Conservation (phyloP, 2,329 filamentous ascomycete species). For the Apiospora rasikravindrae region DNA sequence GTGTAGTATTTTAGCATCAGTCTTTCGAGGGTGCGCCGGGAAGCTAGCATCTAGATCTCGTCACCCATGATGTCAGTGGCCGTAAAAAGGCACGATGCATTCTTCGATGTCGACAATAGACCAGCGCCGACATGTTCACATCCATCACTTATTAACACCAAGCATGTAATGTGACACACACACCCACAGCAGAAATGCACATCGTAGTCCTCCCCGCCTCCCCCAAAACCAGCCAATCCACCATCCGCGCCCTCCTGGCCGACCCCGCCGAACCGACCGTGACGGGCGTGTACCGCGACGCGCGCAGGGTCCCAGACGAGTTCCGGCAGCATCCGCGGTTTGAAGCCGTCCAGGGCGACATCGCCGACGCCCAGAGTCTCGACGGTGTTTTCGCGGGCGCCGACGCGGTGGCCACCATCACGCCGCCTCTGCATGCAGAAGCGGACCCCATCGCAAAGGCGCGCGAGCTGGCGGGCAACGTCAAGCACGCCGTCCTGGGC, state of each 20-base stretch:
- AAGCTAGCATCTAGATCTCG: background rate
- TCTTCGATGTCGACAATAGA: background rate
- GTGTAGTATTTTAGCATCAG: background rate
- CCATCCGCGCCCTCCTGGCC: slow-evolving; percentile 36
- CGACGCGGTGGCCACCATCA: background rate
- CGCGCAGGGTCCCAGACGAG: background rate
- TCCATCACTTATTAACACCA: too few relatives aligned
- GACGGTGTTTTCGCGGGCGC: background rate
- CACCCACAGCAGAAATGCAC: background rate
- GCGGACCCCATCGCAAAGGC: background rate
- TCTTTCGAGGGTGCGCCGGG: background rate
- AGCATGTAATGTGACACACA: too few relatives aligned
- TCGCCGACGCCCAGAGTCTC: background rate
- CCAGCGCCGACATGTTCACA: too few relatives aligned
- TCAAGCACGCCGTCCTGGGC: background rate
- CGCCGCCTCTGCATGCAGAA: background rate
- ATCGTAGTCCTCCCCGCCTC: slow-evolving; percentile 41
- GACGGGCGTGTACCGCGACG: background rate
- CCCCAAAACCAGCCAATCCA: slow-evolving; percentile 37
- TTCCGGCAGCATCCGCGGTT: background rate
- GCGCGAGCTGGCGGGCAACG: background rate
- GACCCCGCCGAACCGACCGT: background rate
- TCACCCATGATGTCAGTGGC: background rate
- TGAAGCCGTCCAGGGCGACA: background rate
- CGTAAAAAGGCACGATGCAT: background rate